Base-by-base conservation (phyloP, 306 rosid species). In the Abrus pulchellus region DNA sequence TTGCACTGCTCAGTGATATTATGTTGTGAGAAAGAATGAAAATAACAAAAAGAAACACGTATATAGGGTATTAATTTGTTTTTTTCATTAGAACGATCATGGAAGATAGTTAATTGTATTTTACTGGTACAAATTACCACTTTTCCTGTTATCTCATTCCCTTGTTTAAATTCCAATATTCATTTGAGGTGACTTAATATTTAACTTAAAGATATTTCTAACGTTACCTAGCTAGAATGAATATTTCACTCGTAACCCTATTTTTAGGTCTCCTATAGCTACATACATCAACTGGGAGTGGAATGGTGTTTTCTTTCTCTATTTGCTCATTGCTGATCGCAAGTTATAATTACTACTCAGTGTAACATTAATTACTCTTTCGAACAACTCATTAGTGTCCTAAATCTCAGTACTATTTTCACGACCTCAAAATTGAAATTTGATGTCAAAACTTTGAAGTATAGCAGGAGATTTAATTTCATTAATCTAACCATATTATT, bases 51-150 rank as follows among this genome's bases (percentile, higher is more conserved):
- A 6, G 65, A 67, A 41, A 70, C 64, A 59, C 20, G 40, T 68
- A 44, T 49, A 7, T 6, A 68, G 45, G 59, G 44, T 53, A 2
- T 49, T 20, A 20, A 20, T 20, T 69, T 78, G 32, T 69, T 56
- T 75, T 74, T 77, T 59, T 79, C 72, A 20, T 76, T 74, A 44
- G 53, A 38, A 6, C 27, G 8, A 57, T 53, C 36, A 38, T 5
- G 59, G 48, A 32, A 48, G 52, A 30, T 71, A 29, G 38, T 43
- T 36, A 36, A 67, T 43, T 38, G 63, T 36, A 44, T 48, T 50
- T 2, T 11, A 14, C 6, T 6, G 34, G 32, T 75, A 59, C 33
- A 61, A 9, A 29, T 54, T 62, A 29, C 41, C 14, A 36, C 64
- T 66, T 38, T 55, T 44, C 13, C 7, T 12, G 6, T 36, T 36